Evolutionary conservation across 2,329 filamentous ascomycete species (phyloP).

Genomic region (Talaromyces pinophilus): DNA sequence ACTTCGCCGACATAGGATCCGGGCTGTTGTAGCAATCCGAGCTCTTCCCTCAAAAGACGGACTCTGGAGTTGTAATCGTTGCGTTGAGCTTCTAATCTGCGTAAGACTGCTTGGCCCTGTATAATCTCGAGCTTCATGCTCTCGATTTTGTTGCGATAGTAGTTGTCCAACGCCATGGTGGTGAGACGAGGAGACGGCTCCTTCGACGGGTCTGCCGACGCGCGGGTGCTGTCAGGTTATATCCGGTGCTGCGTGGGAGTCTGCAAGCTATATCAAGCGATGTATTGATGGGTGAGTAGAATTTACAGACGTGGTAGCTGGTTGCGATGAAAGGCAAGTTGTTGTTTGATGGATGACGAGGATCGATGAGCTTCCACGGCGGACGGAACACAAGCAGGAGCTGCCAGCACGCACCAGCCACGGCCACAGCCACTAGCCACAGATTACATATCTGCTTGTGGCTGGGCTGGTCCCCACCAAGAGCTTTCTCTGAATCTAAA

Average conservation of each 20-base stretch:
- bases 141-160: constrained; percentile 99
- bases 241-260: neutral
- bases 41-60: constrained; percentile 88
- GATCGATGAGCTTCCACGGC: constrained; percentile 22
- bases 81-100: constrained; percentile 92
- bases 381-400: neutral
- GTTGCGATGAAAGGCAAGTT: neutral
- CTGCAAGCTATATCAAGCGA: neutral
- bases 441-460: neutral
- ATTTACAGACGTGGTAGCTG: neutral
- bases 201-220: constrained; percentile 4
- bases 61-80: constrained; percentile 99
- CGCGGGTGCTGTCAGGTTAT: neutral
- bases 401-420: constrained; percentile 15
- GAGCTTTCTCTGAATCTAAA: neutral
- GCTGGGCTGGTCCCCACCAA: constrained; percentile 7
- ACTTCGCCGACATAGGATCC: constrained; percentile 98
- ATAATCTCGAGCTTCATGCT: constrained; percentile 99
- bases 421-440: neutral
- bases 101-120: constrained; percentile 92
- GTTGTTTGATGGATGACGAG: constrained; percentile 7
- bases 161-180: constrained; percentile 95
- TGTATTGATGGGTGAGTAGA: neutral
- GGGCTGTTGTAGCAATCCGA: constrained; percentile 92
- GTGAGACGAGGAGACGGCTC: constrained; percentile 11